Conservation (phyloP, 2,329 filamentous ascomycete species). For the Dactylonectria estremocensis region DNA sequence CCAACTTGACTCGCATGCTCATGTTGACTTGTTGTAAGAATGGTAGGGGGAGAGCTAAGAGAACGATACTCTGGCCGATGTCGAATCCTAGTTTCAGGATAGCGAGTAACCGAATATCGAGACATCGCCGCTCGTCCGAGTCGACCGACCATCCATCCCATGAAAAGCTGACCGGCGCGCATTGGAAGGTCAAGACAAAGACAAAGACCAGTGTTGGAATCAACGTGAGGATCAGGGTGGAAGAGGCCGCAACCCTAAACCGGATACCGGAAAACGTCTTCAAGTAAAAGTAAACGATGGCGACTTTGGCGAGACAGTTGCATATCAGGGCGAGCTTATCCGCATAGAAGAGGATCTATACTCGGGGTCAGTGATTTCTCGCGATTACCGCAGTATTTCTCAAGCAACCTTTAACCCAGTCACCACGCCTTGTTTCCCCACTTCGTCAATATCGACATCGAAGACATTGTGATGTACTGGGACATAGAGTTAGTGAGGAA, state of each 20-base stretch:
- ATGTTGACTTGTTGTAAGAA: constrained; percentile 57
- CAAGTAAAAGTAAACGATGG: constrained; percentile 57
- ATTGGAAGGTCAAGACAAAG: constrained; percentile 60
- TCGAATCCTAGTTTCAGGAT: constrained; percentile 62
- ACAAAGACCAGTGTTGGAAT: constrained; percentile 55
- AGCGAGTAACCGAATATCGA: constrained; percentile 51
- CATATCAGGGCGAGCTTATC: constrained; percentile 56
- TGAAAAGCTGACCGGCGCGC: constrained; percentile 55
- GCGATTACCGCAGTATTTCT: rapidly evolving
- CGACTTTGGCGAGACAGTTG: constrained; percentile 57
- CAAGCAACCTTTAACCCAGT: constrained; percentile 1
- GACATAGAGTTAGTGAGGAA: neutral
- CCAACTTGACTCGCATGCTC: constrained; percentile 60
- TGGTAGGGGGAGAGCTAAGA: constrained; percentile 61
- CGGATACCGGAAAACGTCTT: constrained; percentile 53
- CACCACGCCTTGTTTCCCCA: constrained; percentile 9
- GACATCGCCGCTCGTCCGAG: constrained; percentile 33
- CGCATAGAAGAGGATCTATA: constrained; percentile 50
- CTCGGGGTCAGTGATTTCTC: constrained; percentile 1
- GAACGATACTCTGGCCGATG: constrained; percentile 61
- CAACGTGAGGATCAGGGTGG: constrained; percentile 53
- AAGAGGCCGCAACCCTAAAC: constrained; percentile 54
- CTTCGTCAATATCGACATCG: constrained; percentile 8
- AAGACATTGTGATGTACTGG: constrained; percentile 23
- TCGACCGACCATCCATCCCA: constrained; percentile 45